These are phyloP conservation scores for Colletotrichum ledebouriae DNA, from an alignment of 2,329 filamentous ascomycete species.

Conservation along the genomic window DNA sequence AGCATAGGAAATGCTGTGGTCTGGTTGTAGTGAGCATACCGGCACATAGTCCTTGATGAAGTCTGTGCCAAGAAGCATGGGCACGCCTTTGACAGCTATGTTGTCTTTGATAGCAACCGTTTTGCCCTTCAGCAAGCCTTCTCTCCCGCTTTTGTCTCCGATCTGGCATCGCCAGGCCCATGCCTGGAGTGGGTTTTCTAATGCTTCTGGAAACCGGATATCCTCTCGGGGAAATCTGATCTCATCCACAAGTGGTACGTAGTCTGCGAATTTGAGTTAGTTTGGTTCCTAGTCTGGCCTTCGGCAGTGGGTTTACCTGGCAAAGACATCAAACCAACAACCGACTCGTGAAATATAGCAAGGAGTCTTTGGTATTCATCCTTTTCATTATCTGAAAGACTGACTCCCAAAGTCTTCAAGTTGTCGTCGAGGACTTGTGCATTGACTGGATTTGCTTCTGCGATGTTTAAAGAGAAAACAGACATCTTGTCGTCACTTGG, in stretches of 20 bases:
- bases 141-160: not conserved
- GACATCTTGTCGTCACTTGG: not conserved
- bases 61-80: slow-evolving; percentile 31
- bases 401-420: slow-evolving; percentile 3
- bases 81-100: slow-evolving; percentile 45
- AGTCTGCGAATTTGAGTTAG: not conserved
- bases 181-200: not conserved
- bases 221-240: not conserved
- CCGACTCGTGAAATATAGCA: slow-evolving; percentile 33
- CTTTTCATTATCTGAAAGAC: slow-evolving; percentile 8
- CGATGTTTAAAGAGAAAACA: slow-evolving; percentile 32
- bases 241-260: not conserved
- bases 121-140: slow-evolving; percentile 38
- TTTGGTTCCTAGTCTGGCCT: rapidly evolving
- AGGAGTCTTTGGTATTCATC: slow-evolving; percentile 28
- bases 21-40: not conserved
- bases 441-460: slow-evolving; percentile 20
- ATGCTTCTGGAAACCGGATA: not conserved
- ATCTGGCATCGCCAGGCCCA: not conserved
- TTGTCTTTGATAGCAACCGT: slow-evolving; percentile 50
- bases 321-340: slow-evolving; percentile 11
- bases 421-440: slow-evolving; percentile 14
- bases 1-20: not conserved
- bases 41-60: slow-evolving; percentile 5
- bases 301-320: not conserved